Evolutionary conservation across 805 yeast genomes (phyloP), one percentile per base, ranked within the genome.

Genomic region (Yarrowia osloensis): DNA sequence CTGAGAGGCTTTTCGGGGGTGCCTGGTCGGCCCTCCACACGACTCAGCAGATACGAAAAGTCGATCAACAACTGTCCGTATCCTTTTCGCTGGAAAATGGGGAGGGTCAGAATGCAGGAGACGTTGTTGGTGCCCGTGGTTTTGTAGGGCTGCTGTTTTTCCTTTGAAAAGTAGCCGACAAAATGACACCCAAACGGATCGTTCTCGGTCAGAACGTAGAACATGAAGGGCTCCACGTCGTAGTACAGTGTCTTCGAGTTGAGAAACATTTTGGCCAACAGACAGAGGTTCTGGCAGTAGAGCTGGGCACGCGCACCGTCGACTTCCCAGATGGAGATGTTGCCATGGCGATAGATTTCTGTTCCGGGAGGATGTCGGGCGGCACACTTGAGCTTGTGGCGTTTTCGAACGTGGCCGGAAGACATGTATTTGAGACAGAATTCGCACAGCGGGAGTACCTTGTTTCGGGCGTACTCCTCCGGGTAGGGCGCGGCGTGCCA

Each of bases 401-500:
- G 81, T 70, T 82, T 80, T 65, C 85, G 81, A 0, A 88, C 85
- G 70, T 83, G 86, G 17, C 88, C 86, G 0, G 92, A 87, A 42
- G 82, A 82, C 85, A 87, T 87, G 74, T 91, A 93, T 77, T 89
- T 87, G 68, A 94, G 77, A 74, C 98, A 95, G 72, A 82, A 86
- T 70, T 91, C 95, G 77, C 98, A 95, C 17, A 94, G 83, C 73
- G 87, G 87, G 54, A 95, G 78, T 2, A 86, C 82, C 47, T 80
- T 79, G 54, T 86, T 84, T 33, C 81, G 82, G 47, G 90, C 85
- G 73, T 86, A 90, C 73, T 90, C 95, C 69, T 89, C 92, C 0
- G 98, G 98, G 74, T 90, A 95, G 1, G 98, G 98, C 0, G 97
- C 87, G 3, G 90, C 85, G 76, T 90, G 93, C 97, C 98, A 91